These are phyloP conservation scores for Alternaria arbusti DNA, from an alignment of 2,329 filamentous ascomycete species.

Conservation along the genomic window DNA sequence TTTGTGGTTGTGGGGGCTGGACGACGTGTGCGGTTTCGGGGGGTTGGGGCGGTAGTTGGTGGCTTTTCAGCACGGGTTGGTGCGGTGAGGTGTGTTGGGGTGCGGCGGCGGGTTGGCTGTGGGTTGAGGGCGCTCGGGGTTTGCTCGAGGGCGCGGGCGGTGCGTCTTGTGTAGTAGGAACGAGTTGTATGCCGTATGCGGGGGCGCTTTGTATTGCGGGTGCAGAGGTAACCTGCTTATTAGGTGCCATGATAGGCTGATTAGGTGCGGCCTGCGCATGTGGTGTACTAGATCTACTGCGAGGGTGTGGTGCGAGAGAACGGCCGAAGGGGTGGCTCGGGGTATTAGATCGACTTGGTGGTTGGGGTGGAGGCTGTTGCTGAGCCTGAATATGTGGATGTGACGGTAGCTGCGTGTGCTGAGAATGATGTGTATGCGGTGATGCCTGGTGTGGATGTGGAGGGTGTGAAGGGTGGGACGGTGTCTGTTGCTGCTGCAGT, in stretches of 20 bases:
- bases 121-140: constrained; percentile 11
- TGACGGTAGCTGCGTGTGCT: constrained; percentile 18
- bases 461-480: constrained; percentile 8
- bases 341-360: constrained; percentile 33
- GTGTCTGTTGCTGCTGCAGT: constrained; percentile 14
- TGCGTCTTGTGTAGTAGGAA: constrained; percentile 17
- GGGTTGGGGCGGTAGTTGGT: constrained; percentile 10
- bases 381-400: constrained; percentile 24
- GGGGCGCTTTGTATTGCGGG: constrained; percentile 22
- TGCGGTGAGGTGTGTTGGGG: constrained; percentile 16
- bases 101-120: constrained; percentile 5
- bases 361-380: constrained; percentile 23
- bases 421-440: constrained; percentile 10
- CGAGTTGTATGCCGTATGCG: constrained; percentile 26
- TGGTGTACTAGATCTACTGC: constrained; percentile 39
- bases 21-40: constrained; percentile 19
- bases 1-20: constrained; percentile 1
- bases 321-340: constrained; percentile 29
- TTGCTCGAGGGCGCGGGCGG: constrained; percentile 11
- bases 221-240: constrained; percentile 13
- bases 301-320: constrained; percentile 32
- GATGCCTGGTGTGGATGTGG: constrained; percentile 13
- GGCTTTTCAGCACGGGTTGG: constrained; percentile 35
- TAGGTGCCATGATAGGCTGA: constrained; percentile 21
- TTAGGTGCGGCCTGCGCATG: constrained; percentile 28